phyloP scores from a whole-genome alignment of 805 yeast species.

The Sugiyamaella smithiae region DNA sequence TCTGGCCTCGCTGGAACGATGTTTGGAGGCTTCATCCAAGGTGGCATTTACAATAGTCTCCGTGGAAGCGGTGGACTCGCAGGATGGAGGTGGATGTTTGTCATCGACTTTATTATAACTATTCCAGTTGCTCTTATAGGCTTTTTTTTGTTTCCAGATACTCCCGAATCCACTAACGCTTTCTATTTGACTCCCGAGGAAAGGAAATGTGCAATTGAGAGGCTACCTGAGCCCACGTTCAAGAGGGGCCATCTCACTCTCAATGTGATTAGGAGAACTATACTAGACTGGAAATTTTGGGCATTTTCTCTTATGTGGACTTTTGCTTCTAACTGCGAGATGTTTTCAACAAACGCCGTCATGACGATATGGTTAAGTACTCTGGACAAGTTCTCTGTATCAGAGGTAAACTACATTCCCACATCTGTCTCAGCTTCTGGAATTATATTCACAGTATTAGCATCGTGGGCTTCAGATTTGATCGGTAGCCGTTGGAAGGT shows the following conservation, averaged over 20 bases:
- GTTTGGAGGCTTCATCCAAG: constrained; percentile 48
- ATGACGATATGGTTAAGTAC: constrained; percentile 51
- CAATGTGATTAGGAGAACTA: background rate
- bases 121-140: constrained; percentile 19
- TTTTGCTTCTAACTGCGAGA: background rate
- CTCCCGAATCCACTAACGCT: constrained; percentile 38
- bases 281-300: background rate
- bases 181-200: constrained; percentile 30
- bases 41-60: constrained; percentile 41
- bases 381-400: background rate
- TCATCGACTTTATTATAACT: constrained; percentile 34
- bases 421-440: constrained; percentile 9
- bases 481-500: constrained; percentile 9
- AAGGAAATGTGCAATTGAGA: constrained; percentile 23
- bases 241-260: background rate
- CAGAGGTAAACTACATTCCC: constrained; percentile 12
- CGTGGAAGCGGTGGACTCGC: constrained; percentile 42
- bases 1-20: constrained; percentile 47
- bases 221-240: background rate
- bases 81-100: constrained; percentile 67
- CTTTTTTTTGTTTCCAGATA: constrained; percentile 31
- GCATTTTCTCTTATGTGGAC: background rate
- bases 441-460: background rate
- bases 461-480: background rate
- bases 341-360: background rate